Base-by-base conservation (phyloP, 2,329 filamentous ascomycete genomes). In the Balansia obtecta region DNA sequence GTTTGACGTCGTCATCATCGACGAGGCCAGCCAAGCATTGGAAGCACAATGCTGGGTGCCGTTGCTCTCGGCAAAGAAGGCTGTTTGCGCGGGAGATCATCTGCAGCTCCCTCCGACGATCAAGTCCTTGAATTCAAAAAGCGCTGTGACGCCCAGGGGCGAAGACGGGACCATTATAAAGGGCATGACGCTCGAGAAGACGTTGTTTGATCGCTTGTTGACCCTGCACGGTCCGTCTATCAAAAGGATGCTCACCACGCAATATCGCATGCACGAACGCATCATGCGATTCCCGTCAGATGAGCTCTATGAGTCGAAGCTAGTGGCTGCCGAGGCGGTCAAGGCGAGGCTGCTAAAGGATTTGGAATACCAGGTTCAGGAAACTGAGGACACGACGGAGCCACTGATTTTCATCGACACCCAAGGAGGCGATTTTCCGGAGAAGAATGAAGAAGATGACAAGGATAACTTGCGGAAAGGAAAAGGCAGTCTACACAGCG, bases 11-110 rank as follows among this genome's bases (percentile, higher is more conserved):
- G 87, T 98, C 30, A 83, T 98, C 53, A 88, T 98, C 51, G 93
- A 98, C 61, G 93, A 98, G 69, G 93, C 90, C 4, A 94, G 87
- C 63, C 93, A 98, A 65, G 93, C 93, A 2, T 74, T 97, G 10
- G 93, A 98, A 68, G 90, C 93, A 0, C 91, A 97, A 66, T 96
- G 90, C 69, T 98, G 93, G 93, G 90, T 97, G 48, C 83, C 93
- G 11, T 69, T 98, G 45, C 69, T 96, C 16, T 77, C 80, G 40
- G 88, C 88, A 0, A 80, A 74, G 57, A 97, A 96, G 70, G 83
- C 88, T 9, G 83, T 98, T 9, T 83, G 95, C 55, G 93, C 93
- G 1, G 93, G 93, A 45, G 93, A 98, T 63, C 93, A 97, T 65
- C 71, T 97, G 49, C 93, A 98, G 67, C 71, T 98, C 49, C 90